Evolutionary conservation across 257 asterid species (phyloP).

Genomic region (Haberlea rhodopensis): DNA sequence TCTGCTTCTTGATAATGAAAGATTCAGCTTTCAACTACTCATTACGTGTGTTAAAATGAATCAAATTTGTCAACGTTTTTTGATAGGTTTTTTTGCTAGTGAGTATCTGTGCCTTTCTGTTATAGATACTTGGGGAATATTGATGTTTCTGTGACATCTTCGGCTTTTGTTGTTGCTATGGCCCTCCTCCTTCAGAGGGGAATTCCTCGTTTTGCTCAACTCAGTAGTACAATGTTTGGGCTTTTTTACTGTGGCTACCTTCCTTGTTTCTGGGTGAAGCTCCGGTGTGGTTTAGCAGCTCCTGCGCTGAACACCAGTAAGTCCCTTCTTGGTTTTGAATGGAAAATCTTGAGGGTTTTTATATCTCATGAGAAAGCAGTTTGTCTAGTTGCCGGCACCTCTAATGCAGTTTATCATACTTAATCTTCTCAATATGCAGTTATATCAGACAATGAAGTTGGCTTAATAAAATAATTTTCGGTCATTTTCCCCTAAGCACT

Average conservation of each 20-base stretch:
- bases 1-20: background rate
- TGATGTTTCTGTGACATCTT: constrained; percentile 87
- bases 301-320: constrained; percentile 85
- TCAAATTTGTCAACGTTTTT: constrained; percentile 5
- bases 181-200: constrained; percentile 79
- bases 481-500: background rate
- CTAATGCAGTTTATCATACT: background rate
- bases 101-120: constrained; percentile 21
- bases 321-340: constrained; percentile 27
- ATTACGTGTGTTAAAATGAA: constrained; percentile 13
- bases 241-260: constrained; percentile 95
- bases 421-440: background rate
- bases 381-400: constrained; percentile 16
- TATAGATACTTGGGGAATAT: constrained; percentile 80
- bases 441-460: background rate
- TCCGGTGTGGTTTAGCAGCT: constrained; percentile 79
- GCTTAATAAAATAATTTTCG: background rate
- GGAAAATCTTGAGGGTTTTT: constrained; percentile 16
- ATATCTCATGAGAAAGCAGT: constrained; percentile 10
- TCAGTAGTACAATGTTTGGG: constrained; percentile 93
- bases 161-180: constrained; percentile 81
- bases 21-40: constrained; percentile 2
- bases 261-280: constrained; percentile 98
- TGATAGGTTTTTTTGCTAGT: constrained; percentile 25
- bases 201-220: constrained; percentile 92